A percentile compares a stretch with the other conserved stretches of the same genome.
Evolutionary conservation across 768 basidiomycete genomes (phyloP).

Genomic region (Tubosaeta brunneosetosa): DNA sequence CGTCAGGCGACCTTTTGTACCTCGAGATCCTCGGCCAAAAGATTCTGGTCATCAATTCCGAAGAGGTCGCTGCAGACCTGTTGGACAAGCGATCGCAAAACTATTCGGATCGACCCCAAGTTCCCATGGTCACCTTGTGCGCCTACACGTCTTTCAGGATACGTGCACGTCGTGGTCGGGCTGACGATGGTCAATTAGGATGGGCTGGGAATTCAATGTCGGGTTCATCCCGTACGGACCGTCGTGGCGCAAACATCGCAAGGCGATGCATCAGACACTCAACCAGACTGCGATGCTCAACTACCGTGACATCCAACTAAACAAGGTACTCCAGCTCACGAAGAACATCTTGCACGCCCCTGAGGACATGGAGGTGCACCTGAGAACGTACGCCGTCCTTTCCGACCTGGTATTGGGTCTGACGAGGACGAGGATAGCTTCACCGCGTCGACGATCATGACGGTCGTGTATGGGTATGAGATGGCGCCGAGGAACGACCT

Average conservation of each 20-base stretch:
- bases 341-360: slow-evolving; percentile 27
- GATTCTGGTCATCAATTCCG: slow-evolving; percentile 23
- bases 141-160: not conserved
- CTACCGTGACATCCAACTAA: slow-evolving; percentile 31
- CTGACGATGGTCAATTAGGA: slow-evolving; percentile 9
- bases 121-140: slow-evolving; percentile 21
- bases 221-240: slow-evolving; percentile 34
- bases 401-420: slow-evolving; percentile 7
- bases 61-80: slow-evolving; percentile 23
- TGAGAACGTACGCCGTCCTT: slow-evolving; percentile 13
- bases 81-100: slow-evolving; percentile 27
- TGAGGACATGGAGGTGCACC: slow-evolving; percentile 23
- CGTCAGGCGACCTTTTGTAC: slow-evolving; percentile 23
- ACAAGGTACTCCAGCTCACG: slow-evolving; percentile 30
- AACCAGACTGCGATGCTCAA: slow-evolving; percentile 25
- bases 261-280: slow-evolving; percentile 36
- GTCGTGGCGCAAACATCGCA: slow-evolving; percentile 35
- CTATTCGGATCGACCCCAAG: slow-evolving; percentile 26
- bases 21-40: slow-evolving; percentile 24
- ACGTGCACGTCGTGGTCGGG: not conserved
- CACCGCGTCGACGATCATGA: slow-evolving; percentile 30
- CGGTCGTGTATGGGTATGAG: slow-evolving; percentile 33
- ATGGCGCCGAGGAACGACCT: slow-evolving; percentile 27
- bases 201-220: slow-evolving; percentile 39
- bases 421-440: not conserved